A percentile compares a stretch with the other conserved stretches of the same genome.
Evolutionary conservation across 177 flowering plant genomes (phyloP).

Genomic region (Vitis hybrid): DNA sequence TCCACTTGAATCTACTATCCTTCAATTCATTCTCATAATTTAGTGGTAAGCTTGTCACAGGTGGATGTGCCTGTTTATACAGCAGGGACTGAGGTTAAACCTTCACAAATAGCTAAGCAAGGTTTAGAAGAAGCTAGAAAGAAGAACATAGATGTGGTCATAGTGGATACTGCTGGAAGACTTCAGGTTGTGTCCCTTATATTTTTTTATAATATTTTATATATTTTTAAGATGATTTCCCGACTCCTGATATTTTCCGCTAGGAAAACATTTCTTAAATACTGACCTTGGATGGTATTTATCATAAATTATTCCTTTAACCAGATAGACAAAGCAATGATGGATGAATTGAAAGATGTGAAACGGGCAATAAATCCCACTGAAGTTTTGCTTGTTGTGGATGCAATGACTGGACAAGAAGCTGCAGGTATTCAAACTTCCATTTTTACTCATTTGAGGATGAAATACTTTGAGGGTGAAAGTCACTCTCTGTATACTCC

Average conservation of each 20-base stretch:
- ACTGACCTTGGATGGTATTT: not conserved
- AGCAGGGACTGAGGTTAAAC: constrained; percentile 84
- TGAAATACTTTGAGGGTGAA: not conserved
- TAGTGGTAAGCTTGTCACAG: constrained; percentile 51
- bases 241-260: not conserved
- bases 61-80: constrained; percentile 91
- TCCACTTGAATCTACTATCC: not conserved
- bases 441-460: not conserved
- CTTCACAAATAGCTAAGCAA: constrained; percentile 85
- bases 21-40: constrained; percentile 29
- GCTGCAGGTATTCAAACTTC: constrained; percentile 73
- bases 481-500: too few species aligned
- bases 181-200: constrained; percentile 64
- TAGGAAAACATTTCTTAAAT: not conserved
- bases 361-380: constrained; percentile 80
- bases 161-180: constrained; percentile 98
- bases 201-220: not conserved
- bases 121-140: constrained; percentile 84
- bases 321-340: constrained; percentile 94
- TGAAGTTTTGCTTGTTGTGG: constrained; percentile 96
- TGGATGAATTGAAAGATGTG: constrained; percentile 97
- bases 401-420: constrained; percentile 99
- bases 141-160: constrained; percentile 85
- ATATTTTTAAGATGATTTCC: not conserved
- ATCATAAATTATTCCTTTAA: constrained; percentile 1